These are phyloP conservation scores for Malus domestica DNA, from an alignment of 306 rosid genomes.

Conservation along the genomic window DNA sequence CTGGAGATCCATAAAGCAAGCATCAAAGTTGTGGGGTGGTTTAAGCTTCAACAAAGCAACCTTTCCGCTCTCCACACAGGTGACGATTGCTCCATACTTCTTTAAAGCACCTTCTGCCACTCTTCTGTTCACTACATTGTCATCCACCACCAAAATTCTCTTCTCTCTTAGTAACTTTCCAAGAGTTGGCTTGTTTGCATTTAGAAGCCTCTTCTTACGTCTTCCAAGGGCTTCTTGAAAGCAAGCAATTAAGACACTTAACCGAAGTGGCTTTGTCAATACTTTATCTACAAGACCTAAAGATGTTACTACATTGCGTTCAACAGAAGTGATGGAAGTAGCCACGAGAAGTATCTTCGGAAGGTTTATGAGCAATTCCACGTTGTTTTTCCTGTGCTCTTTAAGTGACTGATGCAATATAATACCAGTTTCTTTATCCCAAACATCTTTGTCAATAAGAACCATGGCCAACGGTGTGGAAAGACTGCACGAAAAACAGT, in stretches of 20 bases:
- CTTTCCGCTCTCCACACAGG: slow-evolving; percentile 69
- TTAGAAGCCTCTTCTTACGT: slow-evolving; percentile 39
- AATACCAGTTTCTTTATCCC: slow-evolving; percentile 50
- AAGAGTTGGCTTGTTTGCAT: slow-evolving; percentile 42
- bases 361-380: slow-evolving; percentile 24
- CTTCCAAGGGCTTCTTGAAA: slow-evolving; percentile 63
- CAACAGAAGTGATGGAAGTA: slow-evolving; percentile 26
- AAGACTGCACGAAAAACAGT: slow-evolving; percentile 30
- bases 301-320: slow-evolving; percentile 45
- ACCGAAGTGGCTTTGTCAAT: slow-evolving; percentile 68
- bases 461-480: slow-evolving; percentile 48
- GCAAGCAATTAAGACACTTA: slow-evolving; percentile 41
- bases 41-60: slow-evolving; percentile 57
- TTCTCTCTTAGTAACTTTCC: slow-evolving; percentile 49
- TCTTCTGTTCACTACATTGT: slow-evolving; percentile 75
- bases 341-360: slow-evolving; percentile 75
- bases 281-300: slow-evolving; percentile 49
- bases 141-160: slow-evolving; percentile 85
- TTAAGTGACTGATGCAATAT: slow-evolving; percentile 24
- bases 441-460: slow-evolving; percentile 67
- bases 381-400: slow-evolving; percentile 28
- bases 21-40: slow-evolving; percentile 74
- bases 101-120: slow-evolving; percentile 85
- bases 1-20: slow-evolving; percentile 99
- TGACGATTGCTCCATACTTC: slow-evolving; percentile 75